Conservation (phyloP, 768 basidiomycete species). For the Rhizopogon vesiculosus region DNA sequence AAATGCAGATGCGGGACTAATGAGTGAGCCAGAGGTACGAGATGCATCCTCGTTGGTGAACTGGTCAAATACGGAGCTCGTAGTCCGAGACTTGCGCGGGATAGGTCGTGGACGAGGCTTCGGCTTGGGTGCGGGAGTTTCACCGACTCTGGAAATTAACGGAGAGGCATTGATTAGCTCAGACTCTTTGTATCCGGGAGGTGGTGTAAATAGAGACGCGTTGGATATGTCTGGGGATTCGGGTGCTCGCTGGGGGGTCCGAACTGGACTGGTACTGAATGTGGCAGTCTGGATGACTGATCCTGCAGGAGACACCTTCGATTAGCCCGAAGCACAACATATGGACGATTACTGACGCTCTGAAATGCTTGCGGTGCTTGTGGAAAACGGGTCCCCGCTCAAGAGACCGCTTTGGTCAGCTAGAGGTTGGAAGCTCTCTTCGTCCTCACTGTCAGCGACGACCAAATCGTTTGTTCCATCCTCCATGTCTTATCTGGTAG, state of each 20-base stretch:
- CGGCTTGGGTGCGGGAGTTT: slow-evolving; percentile 5
- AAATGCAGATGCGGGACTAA: slow-evolving; percentile 11
- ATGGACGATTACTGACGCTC: background rate
- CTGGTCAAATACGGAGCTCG: background rate
- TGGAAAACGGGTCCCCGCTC: background rate
- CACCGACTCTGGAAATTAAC: slow-evolving; percentile 2
- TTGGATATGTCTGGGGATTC: slow-evolving; percentile 3
- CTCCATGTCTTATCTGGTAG: slow-evolving; percentile 3
- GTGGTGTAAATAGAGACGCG: slow-evolving; percentile 26
- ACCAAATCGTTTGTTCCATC: slow-evolving; percentile 31
- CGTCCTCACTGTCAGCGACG: slow-evolving; percentile 48
- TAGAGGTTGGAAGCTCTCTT: slow-evolving; percentile 11
- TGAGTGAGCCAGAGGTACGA: slow-evolving; percentile 16
- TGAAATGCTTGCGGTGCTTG: background rate
- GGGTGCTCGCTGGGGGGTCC: slow-evolving; percentile 11
- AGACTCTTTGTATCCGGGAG: background rate
- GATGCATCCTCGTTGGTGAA: background rate
- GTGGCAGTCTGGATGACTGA: slow-evolving; percentile 16
- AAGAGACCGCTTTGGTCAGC: background rate
- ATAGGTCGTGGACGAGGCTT: slow-evolving; percentile 28
- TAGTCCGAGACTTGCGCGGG: background rate
- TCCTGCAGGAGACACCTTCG: background rate
- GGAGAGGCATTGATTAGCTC: slow-evolving; percentile 8
- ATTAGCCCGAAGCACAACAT: background rate
- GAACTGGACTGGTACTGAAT: slow-evolving; percentile 10